Evolutionary conservation across 768 basidiomycete species (phyloP).

Genomic region (Myochromella boudieri): DNA sequence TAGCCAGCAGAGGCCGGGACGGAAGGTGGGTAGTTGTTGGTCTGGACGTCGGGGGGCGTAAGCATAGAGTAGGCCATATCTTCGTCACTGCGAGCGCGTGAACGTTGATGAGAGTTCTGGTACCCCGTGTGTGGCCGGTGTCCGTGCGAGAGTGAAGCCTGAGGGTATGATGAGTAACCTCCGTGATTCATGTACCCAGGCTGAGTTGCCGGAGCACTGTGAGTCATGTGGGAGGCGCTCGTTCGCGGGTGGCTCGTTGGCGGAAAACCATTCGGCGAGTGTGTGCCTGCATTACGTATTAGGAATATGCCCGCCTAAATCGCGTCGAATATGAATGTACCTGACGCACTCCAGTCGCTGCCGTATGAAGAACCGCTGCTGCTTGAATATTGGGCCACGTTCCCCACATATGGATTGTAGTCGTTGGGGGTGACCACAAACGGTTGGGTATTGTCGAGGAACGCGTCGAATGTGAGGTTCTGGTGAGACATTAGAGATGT

Average conservation of each 20-base stretch:
- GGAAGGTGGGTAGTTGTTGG: neutral
- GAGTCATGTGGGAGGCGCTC: neutral
- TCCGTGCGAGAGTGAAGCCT: constrained; percentile 7
- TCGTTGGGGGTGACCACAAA: constrained; percentile 8
- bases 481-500: constrained; percentile 10
- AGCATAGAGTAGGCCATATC: constrained; percentile 14
- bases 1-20: constrained; percentile 1
- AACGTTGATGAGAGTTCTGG: too few species aligned
- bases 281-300: neutral
- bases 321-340: constrained; percentile 4
- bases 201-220: neutral
- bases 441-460: constrained; percentile 16
- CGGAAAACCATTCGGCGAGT: neutral
- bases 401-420: constrained; percentile 16
- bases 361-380: constrained; percentile 4
- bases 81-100: constrained; percentile 13
- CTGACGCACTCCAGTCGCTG: constrained; percentile 10
- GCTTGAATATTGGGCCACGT: constrained; percentile 9
- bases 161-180: constrained; percentile 8
- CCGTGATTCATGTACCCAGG: constrained; percentile 3
- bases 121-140: constrained; percentile 6
- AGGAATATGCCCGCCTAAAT: neutral
- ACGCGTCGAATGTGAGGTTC: constrained; percentile 11
- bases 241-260: constrained; percentile 10
- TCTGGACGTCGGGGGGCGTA: constrained; percentile 9